phyloP scores from a whole-genome alignment of 805 yeast species.

The Sungouiella thailandica region DNA sequence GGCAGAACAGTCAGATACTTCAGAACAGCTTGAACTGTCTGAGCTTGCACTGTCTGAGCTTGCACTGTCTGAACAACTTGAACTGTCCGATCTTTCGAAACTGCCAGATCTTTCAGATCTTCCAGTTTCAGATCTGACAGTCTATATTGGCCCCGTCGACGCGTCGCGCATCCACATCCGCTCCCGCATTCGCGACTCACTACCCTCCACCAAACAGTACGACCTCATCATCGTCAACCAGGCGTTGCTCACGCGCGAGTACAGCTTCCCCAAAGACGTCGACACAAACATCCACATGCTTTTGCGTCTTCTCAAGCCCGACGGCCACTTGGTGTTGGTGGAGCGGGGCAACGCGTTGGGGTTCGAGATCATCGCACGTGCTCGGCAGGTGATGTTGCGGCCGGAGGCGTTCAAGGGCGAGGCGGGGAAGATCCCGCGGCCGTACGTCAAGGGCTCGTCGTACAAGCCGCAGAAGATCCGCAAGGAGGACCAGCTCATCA shows the following conservation, averaged over 20 bases:
- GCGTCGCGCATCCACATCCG: slow-evolving; percentile 49
- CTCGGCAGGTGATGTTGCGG: slow-evolving; percentile 84
- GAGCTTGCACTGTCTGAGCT: slow-evolving; percentile 15
- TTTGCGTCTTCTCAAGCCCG: slow-evolving; percentile 61
- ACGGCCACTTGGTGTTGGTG: slow-evolving; percentile 71
- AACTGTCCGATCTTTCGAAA: neutral
- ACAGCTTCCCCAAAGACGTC: slow-evolving; percentile 64
- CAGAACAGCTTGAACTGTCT: slow-evolving; percentile 6
- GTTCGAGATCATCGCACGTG: slow-evolving; percentile 82
- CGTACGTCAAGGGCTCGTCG: slow-evolving; percentile 52
- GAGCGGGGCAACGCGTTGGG: slow-evolving; percentile 92
- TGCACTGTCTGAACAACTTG: slow-evolving; percentile 7
- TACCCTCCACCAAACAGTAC: slow-evolving; percentile 53
- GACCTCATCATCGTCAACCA: slow-evolving; percentile 83
- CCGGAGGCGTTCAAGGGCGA: slow-evolving; percentile 63
- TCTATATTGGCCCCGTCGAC: slow-evolving; percentile 44
- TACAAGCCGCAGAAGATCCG: slow-evolving; percentile 35
- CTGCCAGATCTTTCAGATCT: neutral
- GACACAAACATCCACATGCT: slow-evolving; percentile 61
- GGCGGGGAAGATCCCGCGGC: slow-evolving; percentile 63
- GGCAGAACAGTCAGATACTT: neutral
- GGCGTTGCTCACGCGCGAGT: slow-evolving; percentile 58
- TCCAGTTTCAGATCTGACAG: slow-evolving; percentile 8
- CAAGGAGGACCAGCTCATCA: slow-evolving; percentile 31
- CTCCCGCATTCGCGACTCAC: slow-evolving; percentile 50